Conservation (phyloP, 2,329 filamentous ascomycete species). For the Cryphonectria nitschkei region DNA sequence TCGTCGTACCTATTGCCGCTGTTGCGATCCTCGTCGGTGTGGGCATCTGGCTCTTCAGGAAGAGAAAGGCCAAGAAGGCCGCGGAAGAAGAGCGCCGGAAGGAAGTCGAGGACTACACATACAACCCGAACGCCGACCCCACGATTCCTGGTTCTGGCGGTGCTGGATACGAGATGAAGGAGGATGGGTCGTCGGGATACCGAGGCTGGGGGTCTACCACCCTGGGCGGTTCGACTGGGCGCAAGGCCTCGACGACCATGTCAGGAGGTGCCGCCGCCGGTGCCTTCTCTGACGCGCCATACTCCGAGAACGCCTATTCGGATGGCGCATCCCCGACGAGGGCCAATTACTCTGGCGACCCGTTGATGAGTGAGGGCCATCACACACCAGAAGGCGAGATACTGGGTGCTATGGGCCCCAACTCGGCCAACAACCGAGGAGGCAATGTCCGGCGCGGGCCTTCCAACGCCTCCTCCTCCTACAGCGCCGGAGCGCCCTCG, state of each 20-base stretch:
- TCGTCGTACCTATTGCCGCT: conserved; percentile 89
- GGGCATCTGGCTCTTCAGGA: conserved; percentile 84
- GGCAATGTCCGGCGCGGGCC: conserved; percentile 82
- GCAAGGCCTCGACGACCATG: conserved; percentile 87
- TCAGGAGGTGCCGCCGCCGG: conserved; percentile 71
- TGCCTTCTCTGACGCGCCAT: conserved; percentile 72
- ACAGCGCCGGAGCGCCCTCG: conserved; percentile 80
- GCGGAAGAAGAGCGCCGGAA: conserved; percentile 88
- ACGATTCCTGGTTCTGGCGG: conserved; percentile 59
- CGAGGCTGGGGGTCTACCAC: conserved; percentile 91
- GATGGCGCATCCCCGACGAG: conserved; percentile 64
- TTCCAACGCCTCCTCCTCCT: conserved; percentile 95
- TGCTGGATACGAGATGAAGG: conserved; percentile 73
- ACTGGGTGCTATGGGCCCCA: conserved; percentile 79
- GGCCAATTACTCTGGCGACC: conserved; percentile 68
- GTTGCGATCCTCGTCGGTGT: conserved; percentile 79
- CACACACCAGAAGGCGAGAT: conserved; percentile 76
- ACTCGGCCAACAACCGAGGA: conserved; percentile 65
- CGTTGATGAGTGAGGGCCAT: conserved; percentile 57
- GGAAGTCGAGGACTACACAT: conserved; percentile 96
- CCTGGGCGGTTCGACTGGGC: conserved; percentile 66
- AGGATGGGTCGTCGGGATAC: conserved; percentile 79
- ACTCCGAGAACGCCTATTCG: conserved; percentile 64
- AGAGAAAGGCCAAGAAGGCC: conserved; percentile 81
- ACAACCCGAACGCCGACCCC: conserved; percentile 96